Evolutionary conservation across 176 grass and related monocot species (phyloP).

Genomic region (Elymus sibiricus): DNA sequence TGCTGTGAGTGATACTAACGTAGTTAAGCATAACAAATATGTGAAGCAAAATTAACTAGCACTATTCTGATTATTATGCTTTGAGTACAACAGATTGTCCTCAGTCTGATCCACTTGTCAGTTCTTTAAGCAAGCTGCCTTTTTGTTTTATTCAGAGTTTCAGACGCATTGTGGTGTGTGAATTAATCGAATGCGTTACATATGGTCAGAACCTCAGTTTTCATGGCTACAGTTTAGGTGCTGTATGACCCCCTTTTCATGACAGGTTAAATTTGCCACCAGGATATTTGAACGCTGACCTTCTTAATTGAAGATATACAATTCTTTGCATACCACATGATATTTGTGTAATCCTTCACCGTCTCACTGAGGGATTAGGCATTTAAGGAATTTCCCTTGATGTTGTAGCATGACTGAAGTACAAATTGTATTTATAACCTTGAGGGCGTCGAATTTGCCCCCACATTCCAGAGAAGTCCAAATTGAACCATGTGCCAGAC

Average conservation of each 20-base stretch:
- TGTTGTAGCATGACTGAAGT: background rate
- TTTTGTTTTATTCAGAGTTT: background rate
- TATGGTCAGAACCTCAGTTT: background rate
- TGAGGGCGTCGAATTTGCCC: background rate
- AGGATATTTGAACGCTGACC: background rate
- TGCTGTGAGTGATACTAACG: background rate
- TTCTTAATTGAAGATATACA: background rate
- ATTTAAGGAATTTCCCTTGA: background rate
- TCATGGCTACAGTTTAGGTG: background rate
- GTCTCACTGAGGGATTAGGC: too few species aligned
- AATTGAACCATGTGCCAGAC: background rate
- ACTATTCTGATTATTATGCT: background rate
- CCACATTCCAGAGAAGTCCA: background rate
- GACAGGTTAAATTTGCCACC: background rate
- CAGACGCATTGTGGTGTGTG: background rate
- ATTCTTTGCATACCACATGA: background rate
- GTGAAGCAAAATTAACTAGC: background rate
- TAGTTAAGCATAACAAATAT: background rate
- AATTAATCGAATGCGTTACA: background rate
- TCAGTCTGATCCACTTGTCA: background rate
- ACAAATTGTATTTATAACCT: background rate
- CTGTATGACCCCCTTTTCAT: background rate
- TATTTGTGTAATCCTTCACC: background rate
- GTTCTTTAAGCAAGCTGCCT: background rate
- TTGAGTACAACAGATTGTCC: background rate